Conservation (phyloP, 139 green algal species). For the Asterochloris sp. region DNA sequence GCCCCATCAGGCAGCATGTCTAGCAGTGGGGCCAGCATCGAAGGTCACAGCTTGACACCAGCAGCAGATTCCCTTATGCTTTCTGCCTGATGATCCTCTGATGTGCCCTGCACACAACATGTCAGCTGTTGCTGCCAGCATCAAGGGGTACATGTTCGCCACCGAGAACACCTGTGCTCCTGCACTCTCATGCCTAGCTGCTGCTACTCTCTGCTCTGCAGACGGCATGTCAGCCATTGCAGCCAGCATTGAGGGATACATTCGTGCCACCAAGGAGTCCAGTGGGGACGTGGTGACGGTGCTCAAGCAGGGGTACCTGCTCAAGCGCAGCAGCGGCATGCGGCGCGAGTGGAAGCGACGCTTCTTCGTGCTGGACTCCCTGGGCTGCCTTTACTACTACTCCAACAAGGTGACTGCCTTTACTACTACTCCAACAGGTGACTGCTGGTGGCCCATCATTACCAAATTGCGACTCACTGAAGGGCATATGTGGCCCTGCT, state of each 20-base stretch:
- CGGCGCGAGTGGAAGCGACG: slow-evolving; percentile 74
- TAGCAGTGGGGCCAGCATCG: no score
- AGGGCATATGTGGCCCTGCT: no score
- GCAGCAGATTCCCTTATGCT: no score
- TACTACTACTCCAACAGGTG: slow-evolving; percentile 20
- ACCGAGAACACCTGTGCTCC: neutral
- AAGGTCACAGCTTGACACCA: no score
- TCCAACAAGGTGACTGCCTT: slow-evolving; percentile 46
- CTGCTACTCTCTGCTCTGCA: neutral
- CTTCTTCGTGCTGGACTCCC: slow-evolving; percentile 88
- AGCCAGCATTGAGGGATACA: slow-evolving; percentile 43
- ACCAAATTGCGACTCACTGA: no score
- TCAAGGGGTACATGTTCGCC: neutral
- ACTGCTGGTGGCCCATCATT: no score
- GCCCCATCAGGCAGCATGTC: no score
- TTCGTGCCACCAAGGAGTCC: slow-evolving; percentile 32
- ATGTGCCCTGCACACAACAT: neutral
- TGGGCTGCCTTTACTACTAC: slow-evolving; percentile 73
- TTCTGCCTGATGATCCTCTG: no score
- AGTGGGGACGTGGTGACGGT: slow-evolving; percentile 35
- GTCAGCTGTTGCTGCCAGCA: neutral
- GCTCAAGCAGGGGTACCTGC: slow-evolving; percentile 82
- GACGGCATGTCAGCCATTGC: slow-evolving; percentile 30
- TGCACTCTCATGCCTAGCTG: neutral
- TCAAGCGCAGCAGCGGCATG: slow-evolving; percentile 61